Evolutionary conservation across 176 grass and related monocot genomes (phyloP).

Genomic region (Bolboschoenus planiculmis): DNA sequence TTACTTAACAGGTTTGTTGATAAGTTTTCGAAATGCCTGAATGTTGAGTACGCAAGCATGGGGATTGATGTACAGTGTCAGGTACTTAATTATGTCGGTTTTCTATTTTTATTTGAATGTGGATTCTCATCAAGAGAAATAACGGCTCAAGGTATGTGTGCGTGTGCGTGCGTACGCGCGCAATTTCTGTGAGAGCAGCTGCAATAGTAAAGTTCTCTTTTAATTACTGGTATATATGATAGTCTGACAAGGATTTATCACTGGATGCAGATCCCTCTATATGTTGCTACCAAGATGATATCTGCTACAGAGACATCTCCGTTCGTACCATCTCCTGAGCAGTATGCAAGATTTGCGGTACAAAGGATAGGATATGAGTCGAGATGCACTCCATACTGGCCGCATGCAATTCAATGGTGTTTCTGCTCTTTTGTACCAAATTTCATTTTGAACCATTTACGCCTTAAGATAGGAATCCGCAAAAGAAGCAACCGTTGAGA

Average conservation of each 20-base stretch:
- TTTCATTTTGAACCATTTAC: slow-evolving; percentile 16
- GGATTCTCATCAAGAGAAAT: background rate
- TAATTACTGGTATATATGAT: background rate
- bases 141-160: background rate
- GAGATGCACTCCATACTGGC: slow-evolving; percentile 62
- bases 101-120: background rate
- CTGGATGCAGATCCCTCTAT: slow-evolving; percentile 46
- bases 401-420: slow-evolving; percentile 53
- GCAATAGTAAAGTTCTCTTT: background rate
- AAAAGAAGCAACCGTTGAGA: slow-evolving; percentile 30
- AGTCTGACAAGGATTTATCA: background rate
- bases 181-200: background rate
- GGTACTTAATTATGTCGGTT: slow-evolving; percentile 27
- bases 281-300: slow-evolving; percentile 74
- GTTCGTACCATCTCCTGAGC: slow-evolving; percentile 49
- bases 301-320: slow-evolving; percentile 39
- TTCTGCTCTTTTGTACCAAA: slow-evolving; percentile 34
- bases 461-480: slow-evolving; percentile 31
- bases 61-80: slow-evolving; percentile 82
- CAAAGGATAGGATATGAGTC: slow-evolving; percentile 62
- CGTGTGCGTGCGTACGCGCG: no score
- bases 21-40: slow-evolving; percentile 60
- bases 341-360: slow-evolving; percentile 40
- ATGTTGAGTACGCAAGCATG: slow-evolving; percentile 50
- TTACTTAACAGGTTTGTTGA: slow-evolving; percentile 49